These are phyloP conservation scores for Pugionium dolabratum DNA, from an alignment of 345 rosid species.

Conservation along the genomic window DNA sequence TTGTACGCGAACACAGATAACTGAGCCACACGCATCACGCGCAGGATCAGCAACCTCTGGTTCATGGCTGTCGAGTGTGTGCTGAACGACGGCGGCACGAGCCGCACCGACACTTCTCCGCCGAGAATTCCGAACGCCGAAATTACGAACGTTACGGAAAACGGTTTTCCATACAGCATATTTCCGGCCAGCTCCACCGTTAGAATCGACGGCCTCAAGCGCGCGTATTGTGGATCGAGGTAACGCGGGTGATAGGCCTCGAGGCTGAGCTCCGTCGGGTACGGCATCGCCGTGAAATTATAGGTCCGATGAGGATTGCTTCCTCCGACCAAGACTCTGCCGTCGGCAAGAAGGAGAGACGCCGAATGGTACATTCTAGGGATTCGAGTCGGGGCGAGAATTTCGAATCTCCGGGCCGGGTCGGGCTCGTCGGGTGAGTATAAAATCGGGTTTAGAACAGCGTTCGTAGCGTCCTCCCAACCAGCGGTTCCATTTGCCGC, in stretches of 20 bases:
- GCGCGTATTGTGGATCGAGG: slow-evolving; percentile 45
- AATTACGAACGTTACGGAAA: slow-evolving; percentile 49
- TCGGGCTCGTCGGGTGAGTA: slow-evolving; percentile 52
- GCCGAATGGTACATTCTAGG: slow-evolving; percentile 86
- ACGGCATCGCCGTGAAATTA: slow-evolving; percentile 63
- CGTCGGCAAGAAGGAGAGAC: slow-evolving; percentile 68
- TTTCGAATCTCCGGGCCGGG: slow-evolving; percentile 53
- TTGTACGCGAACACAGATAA: slow-evolving; percentile 49
- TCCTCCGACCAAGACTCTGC: slow-evolving; percentile 79
- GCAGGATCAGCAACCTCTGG: slow-evolving; percentile 62
- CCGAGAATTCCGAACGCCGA: slow-evolving; percentile 31
- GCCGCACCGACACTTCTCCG: slow-evolving; percentile 43
- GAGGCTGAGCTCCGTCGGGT: slow-evolving; percentile 76
- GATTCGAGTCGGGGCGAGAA: slow-evolving; percentile 49
- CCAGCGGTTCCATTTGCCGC: slow-evolving; percentile 82
- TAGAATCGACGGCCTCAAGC: slow-evolving; percentile 58
- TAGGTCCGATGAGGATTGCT: slow-evolving; percentile 77
- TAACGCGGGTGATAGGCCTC: slow-evolving; percentile 77
- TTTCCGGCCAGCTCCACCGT: slow-evolving; percentile 49
- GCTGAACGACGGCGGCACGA: slow-evolving; percentile 61
- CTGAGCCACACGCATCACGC: slow-evolving; percentile 43
- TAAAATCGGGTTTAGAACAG: slow-evolving; percentile 66
- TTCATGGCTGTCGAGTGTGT: slow-evolving; percentile 76
- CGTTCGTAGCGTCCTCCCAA: slow-evolving; percentile 68
- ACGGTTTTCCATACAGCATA: slow-evolving; percentile 43